Percentiles rank a stretch among this genome's conserved stretches.
Conservation (phyloP, 73 alveolate genomes). For the Uronychia setigera region DNA sequence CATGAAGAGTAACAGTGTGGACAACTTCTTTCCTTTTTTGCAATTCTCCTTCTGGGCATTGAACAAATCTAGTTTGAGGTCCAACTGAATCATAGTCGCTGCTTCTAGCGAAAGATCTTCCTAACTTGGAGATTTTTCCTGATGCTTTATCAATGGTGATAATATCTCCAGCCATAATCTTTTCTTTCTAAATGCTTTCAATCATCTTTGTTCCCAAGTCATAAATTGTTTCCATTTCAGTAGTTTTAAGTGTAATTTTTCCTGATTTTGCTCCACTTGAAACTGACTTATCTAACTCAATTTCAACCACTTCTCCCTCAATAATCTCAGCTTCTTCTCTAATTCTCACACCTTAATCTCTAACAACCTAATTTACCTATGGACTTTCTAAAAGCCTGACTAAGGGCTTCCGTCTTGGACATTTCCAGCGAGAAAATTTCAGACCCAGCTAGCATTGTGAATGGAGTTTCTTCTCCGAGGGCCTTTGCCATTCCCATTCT, state of each 20-base stretch:
- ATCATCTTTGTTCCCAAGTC: slow-evolving; percentile 96
- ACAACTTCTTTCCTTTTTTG: slow-evolving; percentile 99
- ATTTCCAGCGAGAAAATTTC: slow-evolving; percentile 98
- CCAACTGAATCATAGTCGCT: slow-evolving; percentile 97
- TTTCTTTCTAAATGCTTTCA: slow-evolving; percentile 90
- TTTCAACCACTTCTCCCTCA: slow-evolving; percentile 99
- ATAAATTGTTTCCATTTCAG: slow-evolving; percentile 98
- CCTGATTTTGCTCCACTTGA: slow-evolving; percentile 86
- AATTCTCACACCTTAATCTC: slow-evolving; percentile 95
- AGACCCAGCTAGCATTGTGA: slow-evolving; percentile 98
- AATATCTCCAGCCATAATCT: slow-evolving; percentile 98
- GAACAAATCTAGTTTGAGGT: slow-evolving; percentile 95
- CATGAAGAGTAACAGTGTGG: slow-evolving; percentile 98
- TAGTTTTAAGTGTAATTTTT: slow-evolving; percentile 95
- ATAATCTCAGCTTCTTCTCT: slow-evolving; percentile 99
- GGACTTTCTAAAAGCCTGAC: slow-evolving; percentile 97
- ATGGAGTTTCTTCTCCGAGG: slow-evolving; percentile 92
- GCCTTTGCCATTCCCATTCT: slow-evolving; percentile 98
- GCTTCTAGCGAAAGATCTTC: slow-evolving; percentile 95
- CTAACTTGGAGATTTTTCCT: slow-evolving; percentile 95
- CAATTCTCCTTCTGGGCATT: slow-evolving; percentile 99
- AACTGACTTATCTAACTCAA: slow-evolving; percentile 96
- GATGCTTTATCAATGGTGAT: slow-evolving; percentile 97
- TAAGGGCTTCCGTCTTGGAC: slow-evolving; percentile 98
- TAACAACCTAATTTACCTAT: slow-evolving; percentile 55